Percentiles rank a stretch among this genome's conserved stretches.
Conservation (phyloP, 306 rosid species). For the Chamaecrista fasciculata region DNA sequence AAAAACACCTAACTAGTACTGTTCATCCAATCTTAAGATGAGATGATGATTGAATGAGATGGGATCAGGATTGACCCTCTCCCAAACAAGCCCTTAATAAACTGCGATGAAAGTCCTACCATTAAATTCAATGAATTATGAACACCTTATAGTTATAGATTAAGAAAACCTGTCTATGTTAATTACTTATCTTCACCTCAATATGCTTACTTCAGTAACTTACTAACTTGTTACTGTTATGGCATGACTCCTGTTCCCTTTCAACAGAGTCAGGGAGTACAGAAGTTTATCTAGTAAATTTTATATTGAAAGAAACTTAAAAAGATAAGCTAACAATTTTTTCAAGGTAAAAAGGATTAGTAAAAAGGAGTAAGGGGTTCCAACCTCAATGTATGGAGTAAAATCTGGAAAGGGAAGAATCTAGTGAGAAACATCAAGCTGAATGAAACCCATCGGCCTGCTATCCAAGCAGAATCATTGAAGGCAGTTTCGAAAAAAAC, state of each 20-base stretch:
- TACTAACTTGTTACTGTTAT: background rate
- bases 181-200: background rate
- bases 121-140: too few species aligned
- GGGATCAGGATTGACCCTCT: too few species aligned
- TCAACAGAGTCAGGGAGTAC: background rate
- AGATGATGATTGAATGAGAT: too few species aligned
- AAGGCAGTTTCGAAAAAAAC: conserved; percentile 76
- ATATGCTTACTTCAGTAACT: background rate
- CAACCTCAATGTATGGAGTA: conserved; percentile 22
- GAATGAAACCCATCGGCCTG: conserved; percentile 15
- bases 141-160: background rate
- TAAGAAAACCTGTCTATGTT: background rate
- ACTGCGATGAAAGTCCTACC: too few species aligned
- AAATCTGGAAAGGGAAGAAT: conserved; percentile 18
- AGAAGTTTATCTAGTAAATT: background rate
- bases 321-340: background rate
- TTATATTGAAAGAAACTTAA: background rate
- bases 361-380: background rate
- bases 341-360: background rate
- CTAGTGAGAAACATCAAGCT: conserved; percentile 17
- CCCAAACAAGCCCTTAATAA: too few species aligned
- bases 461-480: conserved; percentile 34
- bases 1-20: too few species aligned
- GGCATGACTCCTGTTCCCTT: background rate
- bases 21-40: too few species aligned